A percentile compares a stretch with the other conserved stretches of the same genome.
These are phyloP conservation scores for Paramecium caudatum DNA, from an alignment of 73 alveolate species.

Conservation along the genomic window DNA sequence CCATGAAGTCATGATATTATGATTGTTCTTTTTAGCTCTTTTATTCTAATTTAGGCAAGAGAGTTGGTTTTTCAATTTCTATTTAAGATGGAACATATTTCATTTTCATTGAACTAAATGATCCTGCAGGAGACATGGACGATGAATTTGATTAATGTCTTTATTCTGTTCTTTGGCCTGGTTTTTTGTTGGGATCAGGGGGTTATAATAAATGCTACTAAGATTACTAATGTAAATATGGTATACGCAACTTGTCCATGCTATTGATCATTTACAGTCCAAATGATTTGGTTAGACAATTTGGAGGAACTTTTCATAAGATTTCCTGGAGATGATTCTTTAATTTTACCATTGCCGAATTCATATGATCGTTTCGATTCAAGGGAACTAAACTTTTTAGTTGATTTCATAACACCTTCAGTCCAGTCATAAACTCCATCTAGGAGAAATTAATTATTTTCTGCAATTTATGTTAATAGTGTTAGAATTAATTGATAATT, in stretches of 20 bases:
- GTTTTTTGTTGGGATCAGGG: slow-evolving; percentile 41
- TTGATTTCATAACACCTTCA: slow-evolving; percentile 2
- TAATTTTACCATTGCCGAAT: slow-evolving; percentile 1
- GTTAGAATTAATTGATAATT: slow-evolving; percentile 81
- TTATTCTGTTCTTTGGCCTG: slow-evolving; percentile 4
- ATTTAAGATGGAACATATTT: not conserved
- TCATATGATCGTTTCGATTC: slow-evolving; percentile 33
- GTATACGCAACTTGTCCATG: slow-evolving; percentile 23
- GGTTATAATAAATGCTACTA: slow-evolving; percentile 34
- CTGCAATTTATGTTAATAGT: slow-evolving; percentile 34
- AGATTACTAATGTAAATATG: slow-evolving; percentile 8
- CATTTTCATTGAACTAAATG: slow-evolving; percentile 38
- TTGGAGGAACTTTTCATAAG: slow-evolving; percentile 40
- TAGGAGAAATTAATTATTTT: slow-evolving; percentile 17
- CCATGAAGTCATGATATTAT: slow-evolving; percentile 23
- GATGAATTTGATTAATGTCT: slow-evolving; percentile 27
- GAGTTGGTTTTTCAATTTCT: slow-evolving; percentile 6
- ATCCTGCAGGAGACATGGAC: not conserved
- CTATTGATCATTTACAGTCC: slow-evolving; percentile 60
- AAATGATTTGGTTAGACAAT: slow-evolving; percentile 19
- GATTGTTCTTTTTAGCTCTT: not conserved
- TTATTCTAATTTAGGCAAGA: not conserved
- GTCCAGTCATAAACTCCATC: slow-evolving; percentile 65
- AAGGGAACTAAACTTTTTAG: slow-evolving; percentile 16
- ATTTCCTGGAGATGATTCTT: slow-evolving; percentile 45